These are phyloP conservation scores for Pouteria glomerata DNA, from an alignment of 148 eudicot genomes.

Conservation along the genomic window DNA sequence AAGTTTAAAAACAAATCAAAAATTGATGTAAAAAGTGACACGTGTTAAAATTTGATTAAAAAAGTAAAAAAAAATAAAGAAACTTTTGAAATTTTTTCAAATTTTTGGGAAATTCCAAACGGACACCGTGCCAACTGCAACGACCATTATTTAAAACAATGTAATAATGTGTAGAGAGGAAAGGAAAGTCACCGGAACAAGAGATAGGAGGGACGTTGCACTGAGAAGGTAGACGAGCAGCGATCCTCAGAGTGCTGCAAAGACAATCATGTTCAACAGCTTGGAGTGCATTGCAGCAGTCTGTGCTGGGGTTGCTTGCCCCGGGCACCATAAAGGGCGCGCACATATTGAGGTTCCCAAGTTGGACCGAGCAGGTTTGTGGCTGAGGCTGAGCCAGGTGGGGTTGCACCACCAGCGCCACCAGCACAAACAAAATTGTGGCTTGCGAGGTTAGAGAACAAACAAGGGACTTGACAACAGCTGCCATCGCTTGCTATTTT, in stretches of 20 bases:
- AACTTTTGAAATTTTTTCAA: neutral
- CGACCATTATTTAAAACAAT: too few species aligned
- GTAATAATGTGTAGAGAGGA: too few species aligned
- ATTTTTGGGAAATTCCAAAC: too few species aligned
- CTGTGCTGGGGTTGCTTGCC: slow-evolving; percentile 41
- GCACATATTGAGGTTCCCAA: slow-evolving; percentile 48
- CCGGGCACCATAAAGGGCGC: slow-evolving; percentile 72
- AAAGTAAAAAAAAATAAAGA: neutral
- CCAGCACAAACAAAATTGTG: slow-evolving; percentile 2
- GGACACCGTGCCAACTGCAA: too few species aligned
- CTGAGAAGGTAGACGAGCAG: slow-evolving; percentile 54
- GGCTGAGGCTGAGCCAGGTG: slow-evolving; percentile 10
- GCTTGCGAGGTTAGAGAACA: slow-evolving; percentile 1
- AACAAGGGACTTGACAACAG: slow-evolving; percentile 14
- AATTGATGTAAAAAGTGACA: too few species aligned
- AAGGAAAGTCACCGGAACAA: slow-evolving; percentile 26
- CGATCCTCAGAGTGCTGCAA: slow-evolving; percentile 67
- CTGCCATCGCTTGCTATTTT: slow-evolving; percentile 8
- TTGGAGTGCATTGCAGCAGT: slow-evolving; percentile 72
- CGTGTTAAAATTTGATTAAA: too few species aligned
- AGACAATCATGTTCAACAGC: slow-evolving; percentile 57
- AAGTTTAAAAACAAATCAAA: too few species aligned
- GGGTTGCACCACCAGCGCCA: slow-evolving; percentile 16
- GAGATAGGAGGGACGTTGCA: slow-evolving; percentile 65
- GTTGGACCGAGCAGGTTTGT: slow-evolving; percentile 33